These are phyloP conservation scores for Scedosporium dehoogii DNA, from an alignment of 2,329 filamentous ascomycete species.

Conservation along the genomic window DNA sequence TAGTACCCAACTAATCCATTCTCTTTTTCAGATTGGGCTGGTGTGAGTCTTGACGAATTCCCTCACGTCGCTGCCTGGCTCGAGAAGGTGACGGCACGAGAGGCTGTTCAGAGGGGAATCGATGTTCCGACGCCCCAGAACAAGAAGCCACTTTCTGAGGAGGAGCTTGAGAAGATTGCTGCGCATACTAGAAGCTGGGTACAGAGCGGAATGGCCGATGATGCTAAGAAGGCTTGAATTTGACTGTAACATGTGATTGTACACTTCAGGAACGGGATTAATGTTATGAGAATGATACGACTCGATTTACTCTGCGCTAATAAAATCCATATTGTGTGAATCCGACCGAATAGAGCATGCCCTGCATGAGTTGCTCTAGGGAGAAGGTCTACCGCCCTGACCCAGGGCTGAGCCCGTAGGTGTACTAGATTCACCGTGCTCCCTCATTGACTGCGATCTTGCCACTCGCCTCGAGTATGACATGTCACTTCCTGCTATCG, in stretches of 20 bases:
- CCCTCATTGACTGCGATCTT: too few relatives aligned
- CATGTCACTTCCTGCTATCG: too few relatives aligned
- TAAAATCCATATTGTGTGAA: too few relatives aligned
- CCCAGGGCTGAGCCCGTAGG: too few relatives aligned
- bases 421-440: too few relatives aligned
- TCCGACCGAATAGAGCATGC: too few relatives aligned
- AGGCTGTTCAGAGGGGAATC: constrained; percentile 64
- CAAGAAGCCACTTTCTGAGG: constrained; percentile 30
- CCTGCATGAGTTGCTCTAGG: too few relatives aligned
- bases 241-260: background rate
- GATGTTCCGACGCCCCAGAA: constrained; percentile 60
- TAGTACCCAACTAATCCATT: background rate
- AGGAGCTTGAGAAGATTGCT: constrained; percentile 48
- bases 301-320: background rate
- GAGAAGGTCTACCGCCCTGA: too few relatives aligned
- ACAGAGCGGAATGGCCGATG: constrained; percentile 57
- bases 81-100: constrained; percentile 56
- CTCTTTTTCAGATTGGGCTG: constrained; percentile 24
- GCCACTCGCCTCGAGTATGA: too few relatives aligned
- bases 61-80: constrained; percentile 70
- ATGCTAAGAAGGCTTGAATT: constrained; percentile 38
- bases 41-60: constrained; percentile 60
- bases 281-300: background rate
- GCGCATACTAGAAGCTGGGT: constrained; percentile 51
- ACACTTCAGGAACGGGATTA: background rate